Evolutionary conservation across 2,329 filamentous ascomycete species (phyloP).

Genomic region (Cercospora sp.): DNA sequence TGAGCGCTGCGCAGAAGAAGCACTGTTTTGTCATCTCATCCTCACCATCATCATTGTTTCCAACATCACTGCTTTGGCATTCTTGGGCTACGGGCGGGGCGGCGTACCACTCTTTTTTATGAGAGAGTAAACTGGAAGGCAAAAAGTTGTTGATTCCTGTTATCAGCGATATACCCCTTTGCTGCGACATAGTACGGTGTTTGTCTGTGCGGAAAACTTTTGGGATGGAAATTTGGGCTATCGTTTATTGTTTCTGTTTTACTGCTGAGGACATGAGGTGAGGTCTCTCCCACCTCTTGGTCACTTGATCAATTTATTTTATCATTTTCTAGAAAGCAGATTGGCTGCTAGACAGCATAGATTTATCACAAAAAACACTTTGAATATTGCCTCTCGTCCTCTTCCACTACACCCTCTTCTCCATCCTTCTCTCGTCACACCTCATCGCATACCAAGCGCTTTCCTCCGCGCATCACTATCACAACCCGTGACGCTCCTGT

Average conservation of each 20-base stretch:
- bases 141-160: constrained; percentile 10
- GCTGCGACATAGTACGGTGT: constrained; percentile 15
- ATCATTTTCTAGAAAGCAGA: neutral
- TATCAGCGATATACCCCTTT: constrained; percentile 17
- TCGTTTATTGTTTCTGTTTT: neutral
- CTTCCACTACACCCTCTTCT: neutral
- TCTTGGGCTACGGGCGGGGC: constrained; percentile 2
- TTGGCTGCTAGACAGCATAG: neutral
- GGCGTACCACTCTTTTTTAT: neutral
- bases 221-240: neutral
- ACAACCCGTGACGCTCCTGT: neutral
- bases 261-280: neutral
- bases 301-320: neutral
- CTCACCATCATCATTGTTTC: neutral
- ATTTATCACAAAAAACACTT: neutral
- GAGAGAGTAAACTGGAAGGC: constrained; percentile 3
- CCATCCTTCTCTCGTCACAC: neutral
- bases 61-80: neutral
- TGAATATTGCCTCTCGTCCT: neutral
- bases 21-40: constrained; percentile 7
- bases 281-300: neutral
- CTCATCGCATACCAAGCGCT: neutral
- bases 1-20: constrained; percentile 2
- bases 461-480: neutral
- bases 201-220: neutral